A percentile compares a stretch with the other conserved stretches of the same genome.
These are phyloP conservation scores for Phytopythium montanum DNA, from an alignment of 352 stramenopile species.

Conservation along the genomic window DNA sequence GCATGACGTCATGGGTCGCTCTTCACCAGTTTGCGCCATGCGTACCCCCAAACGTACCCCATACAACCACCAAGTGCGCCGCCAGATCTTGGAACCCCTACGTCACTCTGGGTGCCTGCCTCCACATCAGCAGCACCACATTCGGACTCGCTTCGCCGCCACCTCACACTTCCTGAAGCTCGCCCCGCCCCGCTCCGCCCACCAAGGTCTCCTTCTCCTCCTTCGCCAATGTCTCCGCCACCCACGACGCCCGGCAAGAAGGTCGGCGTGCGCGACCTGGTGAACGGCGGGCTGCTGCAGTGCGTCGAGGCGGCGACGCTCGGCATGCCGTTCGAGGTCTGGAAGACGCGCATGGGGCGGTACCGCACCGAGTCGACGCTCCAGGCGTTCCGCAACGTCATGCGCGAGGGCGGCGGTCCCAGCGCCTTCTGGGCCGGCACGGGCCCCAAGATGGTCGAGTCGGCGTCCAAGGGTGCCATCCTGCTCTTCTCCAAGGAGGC, in stretches of 20 bases:
- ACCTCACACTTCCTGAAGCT: no score
- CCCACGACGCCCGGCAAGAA: slow-evolving; percentile 72
- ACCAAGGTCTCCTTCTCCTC: no score
- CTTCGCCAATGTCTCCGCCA: slow-evolving; percentile 24
- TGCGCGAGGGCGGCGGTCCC: slow-evolving; percentile 78
- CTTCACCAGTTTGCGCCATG: neutral
- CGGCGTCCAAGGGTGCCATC: slow-evolving; percentile 86
- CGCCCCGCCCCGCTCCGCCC: no score
- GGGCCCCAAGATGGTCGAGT: slow-evolving; percentile 91
- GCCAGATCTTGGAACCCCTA: neutral
- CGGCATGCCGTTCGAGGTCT: slow-evolving; percentile 92
- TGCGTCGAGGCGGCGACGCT: slow-evolving; percentile 88
- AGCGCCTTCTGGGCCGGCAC: slow-evolving; percentile 87
- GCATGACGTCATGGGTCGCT: neutral
- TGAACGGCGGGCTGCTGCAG: slow-evolving; percentile 82
- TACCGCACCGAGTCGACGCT: slow-evolving; percentile 80
- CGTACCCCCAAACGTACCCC: neutral
- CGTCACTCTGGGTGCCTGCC: neutral
- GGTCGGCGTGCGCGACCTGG: slow-evolving; percentile 67
- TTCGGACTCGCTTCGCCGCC: neutral
- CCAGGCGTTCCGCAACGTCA: slow-evolving; percentile 87
- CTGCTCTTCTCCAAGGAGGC: slow-evolving; percentile 89
- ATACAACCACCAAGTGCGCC: neutral
- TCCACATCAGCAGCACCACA: neutral
- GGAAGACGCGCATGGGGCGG: slow-evolving; percentile 91